Percentiles rank a stretch among this genome's conserved stretches.
phyloP scores from a whole-genome alignment of 73 alveolate species.

The Blepharisma japonicum region DNA sequence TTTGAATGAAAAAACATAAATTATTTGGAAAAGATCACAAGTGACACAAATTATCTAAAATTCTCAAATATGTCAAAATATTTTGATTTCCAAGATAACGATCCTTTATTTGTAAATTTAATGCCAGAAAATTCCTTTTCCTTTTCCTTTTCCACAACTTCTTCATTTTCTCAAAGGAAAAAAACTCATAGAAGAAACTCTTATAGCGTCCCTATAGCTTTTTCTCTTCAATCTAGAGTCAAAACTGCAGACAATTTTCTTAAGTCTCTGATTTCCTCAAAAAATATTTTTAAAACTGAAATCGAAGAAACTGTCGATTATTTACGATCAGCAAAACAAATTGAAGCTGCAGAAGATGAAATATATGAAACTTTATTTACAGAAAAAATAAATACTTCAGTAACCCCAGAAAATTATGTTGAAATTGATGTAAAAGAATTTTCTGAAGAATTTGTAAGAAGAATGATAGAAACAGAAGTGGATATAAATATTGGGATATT shows the following conservation, averaged over 20 bases:
- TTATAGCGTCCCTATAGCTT: neutral
- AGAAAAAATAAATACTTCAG: neutral
- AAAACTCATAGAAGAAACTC: neutral
- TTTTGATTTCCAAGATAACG: neutral
- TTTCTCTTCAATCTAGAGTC: neutral
- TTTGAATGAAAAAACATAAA: neutral
- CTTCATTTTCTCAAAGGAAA: too few species aligned
- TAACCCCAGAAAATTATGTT: neutral
- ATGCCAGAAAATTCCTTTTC: neutral
- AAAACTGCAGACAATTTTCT: neutral
- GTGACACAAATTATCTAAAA: neutral
- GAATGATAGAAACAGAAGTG: too few species aligned
- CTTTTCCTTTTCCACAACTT: neutral
- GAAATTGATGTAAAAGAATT: too few species aligned
- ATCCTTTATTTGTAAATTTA: neutral
- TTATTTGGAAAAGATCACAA: neutral
- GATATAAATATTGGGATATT: neutral
- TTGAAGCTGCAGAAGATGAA: neutral
- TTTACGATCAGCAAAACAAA: neutral
- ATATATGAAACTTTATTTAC: neutral
- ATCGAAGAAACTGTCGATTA: neutral
- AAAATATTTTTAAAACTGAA: conserved; percentile 1
- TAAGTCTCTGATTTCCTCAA: neutral
- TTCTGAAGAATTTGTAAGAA: too few species aligned
- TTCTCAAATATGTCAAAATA: neutral